These are phyloP conservation scores for Ophiostoma himal-ulmi DNA, from an alignment of 2,329 filamentous ascomycete genomes.

Conservation along the genomic window DNA sequence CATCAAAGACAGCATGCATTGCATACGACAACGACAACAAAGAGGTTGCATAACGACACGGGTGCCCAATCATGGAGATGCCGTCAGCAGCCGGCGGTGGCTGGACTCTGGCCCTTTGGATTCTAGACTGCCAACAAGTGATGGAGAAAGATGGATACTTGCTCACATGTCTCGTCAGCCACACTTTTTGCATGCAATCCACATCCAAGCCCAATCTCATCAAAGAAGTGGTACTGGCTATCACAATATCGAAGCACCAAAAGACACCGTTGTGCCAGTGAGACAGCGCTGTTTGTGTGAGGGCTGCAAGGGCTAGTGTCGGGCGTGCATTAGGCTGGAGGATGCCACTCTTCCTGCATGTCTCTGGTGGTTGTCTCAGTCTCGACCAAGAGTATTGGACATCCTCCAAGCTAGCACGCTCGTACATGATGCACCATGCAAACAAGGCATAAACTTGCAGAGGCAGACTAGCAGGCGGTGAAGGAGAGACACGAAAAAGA, in stretches of 20 bases:
- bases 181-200: neutral
- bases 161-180: conserved; percentile 11
- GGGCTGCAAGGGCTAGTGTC: neutral
- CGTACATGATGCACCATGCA: conserved; percentile 11
- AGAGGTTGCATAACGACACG: conserved; percentile 7
- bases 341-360: conserved; percentile 6
- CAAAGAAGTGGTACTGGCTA: too few species aligned
- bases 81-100: conserved; percentile 7
- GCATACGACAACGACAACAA: conserved; percentile 6
- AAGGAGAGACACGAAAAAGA: neutral
- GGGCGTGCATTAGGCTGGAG: conserved; percentile 7
- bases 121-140: neutral
- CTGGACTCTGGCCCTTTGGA: neutral
- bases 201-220: neutral
- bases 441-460: neutral
- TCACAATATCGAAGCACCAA: neutral
- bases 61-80: conserved; percentile 11
- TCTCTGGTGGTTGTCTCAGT: neutral
- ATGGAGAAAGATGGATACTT: neutral
- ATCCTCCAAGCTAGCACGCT: neutral
- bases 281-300: conserved; percentile 3
- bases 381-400: neutral
- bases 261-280: conserved; percentile 2
- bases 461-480: conserved; percentile 1
- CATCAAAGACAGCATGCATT: neutral